Evolutionary conservation across 2,329 filamentous ascomycete species (phyloP).

Genomic region (Pezicula rhizophila): DNA sequence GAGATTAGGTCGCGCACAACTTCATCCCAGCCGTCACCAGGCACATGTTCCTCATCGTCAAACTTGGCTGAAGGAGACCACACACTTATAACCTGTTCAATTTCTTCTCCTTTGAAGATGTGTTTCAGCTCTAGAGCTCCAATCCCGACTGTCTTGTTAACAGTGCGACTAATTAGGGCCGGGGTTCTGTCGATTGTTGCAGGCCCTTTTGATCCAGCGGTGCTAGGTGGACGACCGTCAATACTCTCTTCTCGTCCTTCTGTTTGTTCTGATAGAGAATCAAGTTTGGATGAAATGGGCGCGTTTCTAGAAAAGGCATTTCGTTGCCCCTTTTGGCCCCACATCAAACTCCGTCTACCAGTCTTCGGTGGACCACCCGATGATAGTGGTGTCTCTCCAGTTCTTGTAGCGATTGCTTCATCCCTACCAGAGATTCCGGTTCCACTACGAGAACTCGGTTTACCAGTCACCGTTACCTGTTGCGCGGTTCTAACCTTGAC

Average conservation of each 20-base stretch:
- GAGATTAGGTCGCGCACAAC: constrained; percentile 68
- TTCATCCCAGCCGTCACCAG: constrained; percentile 64
- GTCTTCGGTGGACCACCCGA: constrained; percentile 42
- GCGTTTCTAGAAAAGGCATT: constrained; percentile 47
- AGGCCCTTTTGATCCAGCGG: constrained; percentile 45
- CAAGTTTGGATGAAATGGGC: constrained; percentile 38
- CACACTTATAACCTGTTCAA: constrained; percentile 70
- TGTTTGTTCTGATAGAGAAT: constrained; percentile 35
- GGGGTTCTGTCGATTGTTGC: constrained; percentile 27
- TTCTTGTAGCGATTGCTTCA: constrained; percentile 9
- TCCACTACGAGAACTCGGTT: constrained; percentile 21
- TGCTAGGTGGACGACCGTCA: constrained; percentile 41
- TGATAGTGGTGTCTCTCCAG: constrained; percentile 36
- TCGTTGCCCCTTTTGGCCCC: constrained; percentile 54
- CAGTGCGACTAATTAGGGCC: constrained; percentile 36
- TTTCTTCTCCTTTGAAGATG: constrained; percentile 67
- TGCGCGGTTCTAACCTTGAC: constrained; percentile 56
- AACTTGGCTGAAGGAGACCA: constrained; percentile 61
- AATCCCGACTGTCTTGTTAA: constrained; percentile 67
- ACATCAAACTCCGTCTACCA: constrained; percentile 63
- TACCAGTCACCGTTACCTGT: constrained; percentile 17
- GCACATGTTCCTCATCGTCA: constrained; percentile 50
- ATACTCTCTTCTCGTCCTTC: constrained; percentile 11
- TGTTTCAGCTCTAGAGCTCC: constrained; percentile 72
- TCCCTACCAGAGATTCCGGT: constrained; percentile 16